phyloP scores from a whole-genome alignment of 257 asterid species.

The Scutellaria minor region DNA sequence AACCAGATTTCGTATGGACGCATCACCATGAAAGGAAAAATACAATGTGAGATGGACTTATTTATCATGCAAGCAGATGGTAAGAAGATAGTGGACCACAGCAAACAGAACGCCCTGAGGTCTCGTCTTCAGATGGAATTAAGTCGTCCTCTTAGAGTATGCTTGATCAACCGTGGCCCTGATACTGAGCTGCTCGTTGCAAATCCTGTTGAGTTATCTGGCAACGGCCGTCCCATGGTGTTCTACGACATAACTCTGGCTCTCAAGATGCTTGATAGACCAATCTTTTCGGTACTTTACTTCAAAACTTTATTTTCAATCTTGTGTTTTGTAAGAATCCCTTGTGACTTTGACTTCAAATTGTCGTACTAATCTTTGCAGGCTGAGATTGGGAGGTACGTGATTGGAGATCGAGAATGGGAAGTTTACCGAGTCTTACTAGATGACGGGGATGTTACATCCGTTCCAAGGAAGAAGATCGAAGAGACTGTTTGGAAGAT shows the following conservation, averaged over 20 bases:
- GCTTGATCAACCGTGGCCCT: slow-evolving; percentile 81
- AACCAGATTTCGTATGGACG: slow-evolving; percentile 87
- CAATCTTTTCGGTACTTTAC: slow-evolving; percentile 72
- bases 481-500: slow-evolving; percentile 84
- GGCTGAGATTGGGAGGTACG: slow-evolving; percentile 81
- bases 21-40: slow-evolving; percentile 53
- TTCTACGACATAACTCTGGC: slow-evolving; percentile 86
- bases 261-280: slow-evolving; percentile 73
- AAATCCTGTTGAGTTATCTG: slow-evolving; percentile 83
- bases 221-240: slow-evolving; percentile 87
- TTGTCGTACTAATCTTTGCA: slow-evolving; percentile 35
- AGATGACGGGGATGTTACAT: slow-evolving; percentile 69
- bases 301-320: not conserved
- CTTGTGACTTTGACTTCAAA: not conserved
- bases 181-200: slow-evolving; percentile 85
- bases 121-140: slow-evolving; percentile 74
- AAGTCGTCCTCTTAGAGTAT: slow-evolving; percentile 81
- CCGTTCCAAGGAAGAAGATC: slow-evolving; percentile 55
- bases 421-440: slow-evolving; percentile 83
- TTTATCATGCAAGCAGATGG: slow-evolving; percentile 88
- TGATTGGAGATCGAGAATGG: slow-evolving; percentile 82
- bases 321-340: not conserved
- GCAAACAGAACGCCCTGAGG: slow-evolving; percentile 56
- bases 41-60: slow-evolving; percentile 78
- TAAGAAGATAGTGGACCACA: slow-evolving; percentile 76